phyloP scores from a whole-genome alignment of 2,329 filamentous ascomycete species.

The Talaromyces sp. region DNA sequence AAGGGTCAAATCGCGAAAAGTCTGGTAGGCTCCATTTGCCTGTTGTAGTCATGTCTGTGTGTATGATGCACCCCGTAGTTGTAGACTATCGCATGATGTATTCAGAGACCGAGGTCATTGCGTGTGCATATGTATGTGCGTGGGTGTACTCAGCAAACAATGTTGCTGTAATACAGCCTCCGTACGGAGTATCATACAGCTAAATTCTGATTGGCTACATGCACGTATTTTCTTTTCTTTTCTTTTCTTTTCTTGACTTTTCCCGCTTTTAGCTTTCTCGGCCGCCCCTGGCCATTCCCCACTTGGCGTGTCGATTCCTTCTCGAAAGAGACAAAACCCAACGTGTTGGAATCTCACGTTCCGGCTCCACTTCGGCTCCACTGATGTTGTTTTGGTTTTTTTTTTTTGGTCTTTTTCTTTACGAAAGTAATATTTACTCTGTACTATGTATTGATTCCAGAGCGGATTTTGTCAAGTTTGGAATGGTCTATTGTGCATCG shows the following conservation, averaged over 20 bases:
- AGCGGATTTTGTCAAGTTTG: too few relatives aligned
- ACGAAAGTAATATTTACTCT: too few relatives aligned
- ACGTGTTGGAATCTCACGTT: conserved; percentile 17
- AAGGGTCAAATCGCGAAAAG: background rate
- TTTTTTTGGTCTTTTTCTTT: background rate
- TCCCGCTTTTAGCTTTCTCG: background rate
- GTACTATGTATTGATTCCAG: too few relatives aligned
- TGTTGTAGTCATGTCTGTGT: background rate
- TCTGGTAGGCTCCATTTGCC: conserved; percentile 2
- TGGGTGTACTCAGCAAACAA: background rate
- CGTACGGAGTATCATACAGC: background rate
- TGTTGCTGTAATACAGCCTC: background rate
- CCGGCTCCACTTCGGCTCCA: conserved; percentile 11
- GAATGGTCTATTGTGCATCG: background rate
- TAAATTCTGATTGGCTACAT: background rate
- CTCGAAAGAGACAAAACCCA: conserved; percentile 15
- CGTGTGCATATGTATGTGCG: background rate
- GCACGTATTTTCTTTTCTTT: background rate
- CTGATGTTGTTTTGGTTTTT: background rate
- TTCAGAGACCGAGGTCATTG: background rate
- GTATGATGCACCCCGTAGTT: background rate
- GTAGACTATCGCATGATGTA: background rate
- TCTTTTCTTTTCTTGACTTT: background rate
- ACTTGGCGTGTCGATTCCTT: conserved; percentile 13
- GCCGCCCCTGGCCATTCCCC: conserved; percentile 10